Evolutionary conservation across 305 asterid genomes (phyloP).

Genomic region (Fraxinus latifolia): DNA sequence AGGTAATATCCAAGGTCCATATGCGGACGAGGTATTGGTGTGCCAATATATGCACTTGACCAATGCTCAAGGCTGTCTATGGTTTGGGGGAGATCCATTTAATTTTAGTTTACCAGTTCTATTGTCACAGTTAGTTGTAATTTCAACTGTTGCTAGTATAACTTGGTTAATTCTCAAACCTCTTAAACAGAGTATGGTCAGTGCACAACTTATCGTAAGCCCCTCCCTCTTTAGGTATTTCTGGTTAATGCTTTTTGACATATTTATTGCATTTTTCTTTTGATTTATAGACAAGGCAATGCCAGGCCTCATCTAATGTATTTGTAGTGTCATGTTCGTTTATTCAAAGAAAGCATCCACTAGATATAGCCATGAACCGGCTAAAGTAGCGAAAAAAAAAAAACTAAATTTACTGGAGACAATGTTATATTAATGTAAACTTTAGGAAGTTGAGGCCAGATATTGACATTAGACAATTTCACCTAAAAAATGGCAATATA

Average conservation of each 20-base stretch:
- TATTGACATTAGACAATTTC: background rate
- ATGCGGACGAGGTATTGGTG: constrained; percentile 33
- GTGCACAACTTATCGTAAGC: constrained; percentile 68
- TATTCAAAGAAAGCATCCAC: background rate
- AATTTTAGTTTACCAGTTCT: constrained; percentile 38
- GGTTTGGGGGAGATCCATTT: constrained; percentile 49
- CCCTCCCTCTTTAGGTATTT: constrained; percentile 25
- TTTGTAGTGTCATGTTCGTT: background rate
- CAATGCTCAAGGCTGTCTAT: constrained; percentile 43
- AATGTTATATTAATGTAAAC: background rate
- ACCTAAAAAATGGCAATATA: background rate
- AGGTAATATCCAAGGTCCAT: constrained; percentile 42
- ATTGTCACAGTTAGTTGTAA: constrained; percentile 36
- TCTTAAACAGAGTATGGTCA: constrained; percentile 52
- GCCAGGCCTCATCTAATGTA: background rate
- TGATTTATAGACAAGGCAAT: background rate
- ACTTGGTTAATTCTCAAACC: constrained; percentile 37
- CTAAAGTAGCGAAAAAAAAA: background rate
- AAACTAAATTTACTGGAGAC: background rate
- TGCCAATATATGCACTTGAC: constrained; percentile 41
- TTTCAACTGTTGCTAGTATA: constrained; percentile 29
- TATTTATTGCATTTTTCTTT: background rate
- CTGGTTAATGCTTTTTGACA: background rate
- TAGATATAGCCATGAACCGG: background rate
- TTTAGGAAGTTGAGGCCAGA: background rate